Percentiles rank a stretch among this genome's conserved stretches.
Conservation (phyloP, 2,329 filamentous ascomycete genomes). For the Zymoseptoria tritici region DNA sequence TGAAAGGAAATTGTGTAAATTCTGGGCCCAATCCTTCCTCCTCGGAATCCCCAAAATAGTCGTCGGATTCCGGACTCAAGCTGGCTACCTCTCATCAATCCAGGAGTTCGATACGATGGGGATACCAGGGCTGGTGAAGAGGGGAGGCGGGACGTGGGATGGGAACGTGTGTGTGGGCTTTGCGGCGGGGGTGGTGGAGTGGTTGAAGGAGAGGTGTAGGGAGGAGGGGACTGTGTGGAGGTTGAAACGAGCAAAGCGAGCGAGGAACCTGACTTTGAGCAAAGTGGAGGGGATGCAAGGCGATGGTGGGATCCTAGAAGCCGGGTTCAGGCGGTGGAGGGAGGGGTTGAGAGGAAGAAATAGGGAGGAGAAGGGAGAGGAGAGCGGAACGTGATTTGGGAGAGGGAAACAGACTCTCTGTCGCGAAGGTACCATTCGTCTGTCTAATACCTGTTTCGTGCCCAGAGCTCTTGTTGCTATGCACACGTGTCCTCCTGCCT, state of each 20-base stretch:
- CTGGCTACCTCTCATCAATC: conserved; percentile 63
- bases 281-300: conserved; percentile 38
- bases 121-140: conserved; percentile 69
- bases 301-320: neutral
- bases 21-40: conserved; percentile 94
- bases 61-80: conserved; percentile 72
- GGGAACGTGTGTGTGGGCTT: conserved; percentile 93
- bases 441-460: neutral
- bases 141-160: conserved; percentile 69
- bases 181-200: conserved; percentile 63
- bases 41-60: conserved; percentile 88
- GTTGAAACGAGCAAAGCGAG: conserved; percentile 56
- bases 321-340: neutral
- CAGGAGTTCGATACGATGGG: conserved; percentile 73
- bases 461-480: neutral
- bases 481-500: neutral
- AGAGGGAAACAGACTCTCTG: neutral
- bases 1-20: conserved; percentile 78
- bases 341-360: neutral
- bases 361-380: neutral
- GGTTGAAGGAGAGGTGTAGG: conserved; percentile 20
- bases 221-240: conserved; percentile 58
- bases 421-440: neutral
- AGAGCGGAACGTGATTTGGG: neutral
- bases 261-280: conserved; percentile 65